Percentiles rank a stretch among this genome's conserved stretches.
Evolutionary conservation across 768 basidiomycete genomes (phyloP).

Genomic region (Wakefieldia striispora): DNA sequence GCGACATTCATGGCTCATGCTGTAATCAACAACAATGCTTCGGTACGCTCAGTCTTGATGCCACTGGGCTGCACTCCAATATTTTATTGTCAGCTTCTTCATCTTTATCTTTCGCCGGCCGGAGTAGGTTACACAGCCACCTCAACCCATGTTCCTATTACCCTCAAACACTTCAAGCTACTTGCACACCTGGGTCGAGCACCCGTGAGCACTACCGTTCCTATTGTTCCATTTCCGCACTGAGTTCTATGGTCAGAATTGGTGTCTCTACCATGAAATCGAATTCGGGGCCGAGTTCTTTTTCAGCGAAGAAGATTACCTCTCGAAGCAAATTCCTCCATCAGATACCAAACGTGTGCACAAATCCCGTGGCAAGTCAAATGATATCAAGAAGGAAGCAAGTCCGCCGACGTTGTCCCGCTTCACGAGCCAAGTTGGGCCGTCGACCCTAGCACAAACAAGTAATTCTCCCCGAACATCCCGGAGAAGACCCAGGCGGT

Average conservation of each 20-base stretch:
- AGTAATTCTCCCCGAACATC: slow-evolving; percentile 25
- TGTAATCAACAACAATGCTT: slow-evolving; percentile 60
- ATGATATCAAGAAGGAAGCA: slow-evolving; percentile 43
- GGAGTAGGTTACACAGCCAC: slow-evolving; percentile 19
- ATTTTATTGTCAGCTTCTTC: slow-evolving; percentile 42
- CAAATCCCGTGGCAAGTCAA: slow-evolving; percentile 24
- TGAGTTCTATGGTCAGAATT: slow-evolving; percentile 38
- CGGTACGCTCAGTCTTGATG: slow-evolving; percentile 17
- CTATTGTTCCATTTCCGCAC: not conserved
- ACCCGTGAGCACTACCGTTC: slow-evolving; percentile 45
- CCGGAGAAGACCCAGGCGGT: slow-evolving; percentile 60
- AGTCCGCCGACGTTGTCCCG: slow-evolving; percentile 32
- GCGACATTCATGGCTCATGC: slow-evolving; percentile 74
- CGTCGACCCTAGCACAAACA: slow-evolving; percentile 10
- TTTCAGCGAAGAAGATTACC: slow-evolving; percentile 66
- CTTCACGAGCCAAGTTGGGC: slow-evolving; percentile 13
- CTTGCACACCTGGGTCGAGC: slow-evolving; percentile 63
- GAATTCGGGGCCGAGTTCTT: slow-evolving; percentile 68
- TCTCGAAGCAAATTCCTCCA: slow-evolving; percentile 34
- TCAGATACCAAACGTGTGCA: slow-evolving; percentile 23
- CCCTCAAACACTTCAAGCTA: slow-evolving; percentile 74
- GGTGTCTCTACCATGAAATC: slow-evolving; percentile 57
- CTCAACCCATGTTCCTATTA: slow-evolving; percentile 56
- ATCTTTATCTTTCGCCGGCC: slow-evolving; percentile 40
- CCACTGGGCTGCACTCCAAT: not conserved